These are phyloP conservation scores for Allomyces arbusculus DNA, from an alignment of 192 early-diverging fungal species.

Conservation along the genomic window DNA sequence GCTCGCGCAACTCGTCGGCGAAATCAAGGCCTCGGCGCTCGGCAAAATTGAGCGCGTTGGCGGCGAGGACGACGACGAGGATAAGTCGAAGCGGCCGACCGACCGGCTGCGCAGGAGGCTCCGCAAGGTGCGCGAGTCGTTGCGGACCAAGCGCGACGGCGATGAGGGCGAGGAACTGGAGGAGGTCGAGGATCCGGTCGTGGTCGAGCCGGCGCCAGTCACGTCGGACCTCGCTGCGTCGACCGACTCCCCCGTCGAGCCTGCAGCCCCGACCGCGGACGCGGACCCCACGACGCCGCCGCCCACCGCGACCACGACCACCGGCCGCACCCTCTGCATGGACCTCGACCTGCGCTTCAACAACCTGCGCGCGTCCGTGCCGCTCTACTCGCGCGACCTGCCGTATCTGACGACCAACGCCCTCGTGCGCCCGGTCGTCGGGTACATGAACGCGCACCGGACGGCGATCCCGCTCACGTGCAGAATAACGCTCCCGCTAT, in stretches of 20 bases:
- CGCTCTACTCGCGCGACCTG: slow-evolving; percentile 37
- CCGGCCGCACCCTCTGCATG: slow-evolving; percentile 24
- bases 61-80: slow-evolving; percentile 19
- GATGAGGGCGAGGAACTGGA: neutral
- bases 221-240: neutral
- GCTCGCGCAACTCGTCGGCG: neutral
- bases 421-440: slow-evolving; percentile 78
- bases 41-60: slow-evolving; percentile 17
- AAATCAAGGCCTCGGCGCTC: slow-evolving; percentile 4
- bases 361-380: slow-evolving; percentile 75
- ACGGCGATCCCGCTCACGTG: slow-evolving; percentile 65
- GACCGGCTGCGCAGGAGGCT: slow-evolving; percentile 10
- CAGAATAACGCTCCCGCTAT: slow-evolving; percentile 50
- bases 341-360: slow-evolving; percentile 70
- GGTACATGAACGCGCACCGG: slow-evolving; percentile 82
- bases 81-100: slow-evolving; percentile 12
- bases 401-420: slow-evolving; percentile 49
- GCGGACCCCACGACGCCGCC: no score
- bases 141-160: neutral
- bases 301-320: slow-evolving; percentile 8
- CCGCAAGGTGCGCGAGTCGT: slow-evolving; percentile 7
- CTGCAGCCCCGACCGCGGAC: slow-evolving; percentile 6
- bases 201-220: neutral
- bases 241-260: slow-evolving; percentile 7
- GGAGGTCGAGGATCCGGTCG: no score